A percentile compares a stretch with the other conserved stretches of the same genome.
These are phyloP conservation scores for Plenodomus tracheiphilus DNA, from an alignment of 2,329 filamentous ascomycete genomes.

Conservation along the genomic window DNA sequence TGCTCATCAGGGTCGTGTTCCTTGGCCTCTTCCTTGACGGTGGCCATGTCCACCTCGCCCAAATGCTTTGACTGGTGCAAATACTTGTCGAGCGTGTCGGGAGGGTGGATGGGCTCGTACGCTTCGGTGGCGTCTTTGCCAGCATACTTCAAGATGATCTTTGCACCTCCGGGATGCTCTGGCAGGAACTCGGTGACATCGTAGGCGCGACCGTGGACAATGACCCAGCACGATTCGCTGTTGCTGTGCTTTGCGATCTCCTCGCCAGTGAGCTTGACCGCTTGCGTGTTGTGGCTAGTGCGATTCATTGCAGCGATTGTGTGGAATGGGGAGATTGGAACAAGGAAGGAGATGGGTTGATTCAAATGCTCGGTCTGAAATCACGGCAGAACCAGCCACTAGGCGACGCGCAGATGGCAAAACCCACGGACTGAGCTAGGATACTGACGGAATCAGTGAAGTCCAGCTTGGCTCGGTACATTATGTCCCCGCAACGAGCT, in stretches of 20 bases:
- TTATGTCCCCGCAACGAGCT: conserved; percentile 29
- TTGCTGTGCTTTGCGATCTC: conserved; percentile 73
- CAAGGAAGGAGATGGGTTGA: conserved; percentile 10
- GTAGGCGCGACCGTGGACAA: conserved; percentile 69
- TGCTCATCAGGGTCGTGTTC: conserved; percentile 64
- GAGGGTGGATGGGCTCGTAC: conserved; percentile 59
- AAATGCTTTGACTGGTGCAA: conserved; percentile 49
- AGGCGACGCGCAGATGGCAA: conserved; percentile 3
- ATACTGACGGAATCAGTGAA: conserved; percentile 33
- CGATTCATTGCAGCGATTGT: conserved; percentile 43
- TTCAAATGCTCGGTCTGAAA: conserved; percentile 6
- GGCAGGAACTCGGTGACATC: conserved; percentile 68
- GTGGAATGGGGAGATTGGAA: conserved; percentile 14
- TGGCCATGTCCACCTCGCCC: conserved; percentile 45
- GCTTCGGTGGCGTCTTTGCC: conserved; percentile 48
- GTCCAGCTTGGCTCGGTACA: conserved; percentile 33
- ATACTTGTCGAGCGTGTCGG: conserved; percentile 49
- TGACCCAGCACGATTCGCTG: conserved; percentile 76
- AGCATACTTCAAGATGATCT: conserved; percentile 90
- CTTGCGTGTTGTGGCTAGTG: conserved; percentile 47
- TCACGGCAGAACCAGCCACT: conserved; percentile 31
- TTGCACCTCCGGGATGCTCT: conserved; percentile 68
- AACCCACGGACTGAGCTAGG: conserved; percentile 30
- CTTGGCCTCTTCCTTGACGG: conserved; percentile 40
- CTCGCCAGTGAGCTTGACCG: conserved; percentile 50